Evolutionary conservation across 805 yeast genomes (phyloP), one percentile per base, ranked within the genome.

Genomic region (Nakazawaea molendinolei): DNA sequence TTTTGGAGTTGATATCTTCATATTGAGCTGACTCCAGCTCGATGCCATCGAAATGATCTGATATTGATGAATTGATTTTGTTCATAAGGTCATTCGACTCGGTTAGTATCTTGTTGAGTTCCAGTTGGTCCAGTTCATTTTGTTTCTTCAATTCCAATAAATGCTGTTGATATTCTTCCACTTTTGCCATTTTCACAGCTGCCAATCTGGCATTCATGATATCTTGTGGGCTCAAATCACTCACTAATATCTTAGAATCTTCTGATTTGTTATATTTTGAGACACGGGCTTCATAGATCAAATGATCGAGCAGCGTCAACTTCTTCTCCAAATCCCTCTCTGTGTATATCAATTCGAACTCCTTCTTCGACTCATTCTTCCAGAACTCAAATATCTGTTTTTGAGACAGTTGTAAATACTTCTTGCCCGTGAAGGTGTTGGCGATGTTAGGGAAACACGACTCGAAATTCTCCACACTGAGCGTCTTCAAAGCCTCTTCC

Each of bases 261-360:
- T 29, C 36, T 17, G 43, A 41, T 4, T 36, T 20, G 18, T 42
- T 36, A 5, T 44, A 38, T 16, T 31, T 33, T 31, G 41, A 34
- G 20, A 14, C 9, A 21, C 41, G 20, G 9, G 76, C 76, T 9
- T 51, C 53, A 21, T 56, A 53, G 10, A 74, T 61, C 13, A 74
- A 53, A 37, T 65, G 67, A 47, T 74, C 80, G 31, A 74, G 52
- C 34, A 63, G 65, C 43, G 71, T 54, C 33, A 74, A 53, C 38
- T 66, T 71, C 14, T 24, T 33, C 42, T 68, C 60, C 17, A 74
- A 48, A 23, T 64, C 60, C 12, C 71, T 40, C 38, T 74, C 78
- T 9, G 53, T 43, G 47, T 65, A 71, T 1, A 74, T 71, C 33
- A 59, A 51, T 5, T 63, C 65, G 40, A 72, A 72, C 48, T 73